These are phyloP conservation scores for Tolypocladium guangdongense DNA, from an alignment of 2,329 filamentous ascomycete genomes.

Conservation along the genomic window DNA sequence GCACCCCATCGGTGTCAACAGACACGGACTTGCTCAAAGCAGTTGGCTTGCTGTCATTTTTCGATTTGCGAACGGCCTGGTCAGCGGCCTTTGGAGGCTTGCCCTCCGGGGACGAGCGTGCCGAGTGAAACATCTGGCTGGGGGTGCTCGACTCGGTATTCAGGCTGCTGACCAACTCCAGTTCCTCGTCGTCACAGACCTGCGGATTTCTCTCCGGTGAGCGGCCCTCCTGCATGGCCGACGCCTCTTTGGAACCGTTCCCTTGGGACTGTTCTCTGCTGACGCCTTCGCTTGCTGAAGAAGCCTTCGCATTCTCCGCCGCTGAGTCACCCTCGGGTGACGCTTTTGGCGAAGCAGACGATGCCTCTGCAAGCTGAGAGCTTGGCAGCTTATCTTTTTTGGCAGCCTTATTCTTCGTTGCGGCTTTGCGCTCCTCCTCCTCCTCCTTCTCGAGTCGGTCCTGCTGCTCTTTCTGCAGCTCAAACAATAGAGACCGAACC, in stretches of 20 bases:
- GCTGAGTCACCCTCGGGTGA: background rate
- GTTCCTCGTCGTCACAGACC: constrained; percentile 3
- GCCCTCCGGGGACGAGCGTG: constrained; percentile 10
- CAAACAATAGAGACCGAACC: constrained; percentile 56
- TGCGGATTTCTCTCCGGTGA: no score
- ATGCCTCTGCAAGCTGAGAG: constrained; percentile 2
- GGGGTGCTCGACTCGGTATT: constrained; percentile 8
- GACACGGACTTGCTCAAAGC: background rate
- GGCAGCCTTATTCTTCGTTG: constrained; percentile 12
- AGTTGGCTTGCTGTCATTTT: background rate
- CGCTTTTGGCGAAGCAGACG: background rate
- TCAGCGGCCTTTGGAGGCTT: background rate
- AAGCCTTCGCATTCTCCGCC: background rate
- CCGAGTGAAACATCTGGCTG: constrained; percentile 10
- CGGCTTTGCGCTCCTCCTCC: constrained; percentile 17
- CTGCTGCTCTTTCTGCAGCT: constrained; percentile 49
- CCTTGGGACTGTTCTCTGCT: background rate
- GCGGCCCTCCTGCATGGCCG: background rate
- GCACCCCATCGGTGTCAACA: background rate
- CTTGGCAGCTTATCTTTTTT: constrained; percentile 1
- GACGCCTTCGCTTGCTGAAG: background rate
- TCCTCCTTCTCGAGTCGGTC: constrained; percentile 26
- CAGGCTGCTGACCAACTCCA: constrained; percentile 8
- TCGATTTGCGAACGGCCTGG: background rate
- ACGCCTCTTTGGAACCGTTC: background rate